Evolutionary conservation across 129 eudicot species (phyloP).

Genomic region (Tagetes patula): DNA sequence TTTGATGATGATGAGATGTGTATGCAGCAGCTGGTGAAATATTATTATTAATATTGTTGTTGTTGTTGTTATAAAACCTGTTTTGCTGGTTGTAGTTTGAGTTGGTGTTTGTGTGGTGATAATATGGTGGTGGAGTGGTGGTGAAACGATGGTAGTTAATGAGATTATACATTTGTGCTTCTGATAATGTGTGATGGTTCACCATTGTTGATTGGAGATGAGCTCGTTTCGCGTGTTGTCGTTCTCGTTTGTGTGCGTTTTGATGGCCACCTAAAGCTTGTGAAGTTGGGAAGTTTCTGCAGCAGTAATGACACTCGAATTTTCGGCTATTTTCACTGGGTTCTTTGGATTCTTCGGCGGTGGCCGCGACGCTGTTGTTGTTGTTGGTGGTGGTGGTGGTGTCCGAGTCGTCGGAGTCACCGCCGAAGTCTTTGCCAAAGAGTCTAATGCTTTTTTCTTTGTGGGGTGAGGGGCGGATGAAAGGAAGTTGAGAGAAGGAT

Average conservation of each 20-base stretch:
- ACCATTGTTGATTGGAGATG: conserved; percentile 75
- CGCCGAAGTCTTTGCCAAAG: conserved; percentile 81
- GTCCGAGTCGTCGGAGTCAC: not conserved
- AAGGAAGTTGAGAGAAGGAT: conserved; percentile 95
- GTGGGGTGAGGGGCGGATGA: conserved; percentile 71
- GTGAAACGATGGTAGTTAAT: conserved; percentile 55
- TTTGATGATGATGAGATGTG: conserved; percentile 25
- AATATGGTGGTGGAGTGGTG: conserved; percentile 34
- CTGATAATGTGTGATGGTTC: conserved; percentile 44
- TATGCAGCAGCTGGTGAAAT: no score
- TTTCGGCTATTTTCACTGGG: conserved; percentile 56
- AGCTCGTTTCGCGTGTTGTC: conserved; percentile 92
- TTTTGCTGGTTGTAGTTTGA: not conserved
- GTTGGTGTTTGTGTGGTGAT: conserved; percentile 43
- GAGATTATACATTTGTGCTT: conserved; percentile 52
- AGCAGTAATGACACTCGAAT: conserved; percentile 94
- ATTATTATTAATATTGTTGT: no score
- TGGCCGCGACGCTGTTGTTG: conserved; percentile 19
- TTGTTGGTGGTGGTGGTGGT: conserved; percentile 20
- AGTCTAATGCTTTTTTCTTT: conserved; percentile 66
- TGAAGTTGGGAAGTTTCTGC: conserved; percentile 95
- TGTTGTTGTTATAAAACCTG: conserved; percentile 36
- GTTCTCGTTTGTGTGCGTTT: conserved; percentile 93
- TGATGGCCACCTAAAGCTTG: conserved; percentile 99
- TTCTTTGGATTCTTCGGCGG: conserved; percentile 25